These are phyloP conservation scores for Bathelium albidoporum DNA, from an alignment of 495 filamentous ascomycete species.

Conservation along the genomic window DNA sequence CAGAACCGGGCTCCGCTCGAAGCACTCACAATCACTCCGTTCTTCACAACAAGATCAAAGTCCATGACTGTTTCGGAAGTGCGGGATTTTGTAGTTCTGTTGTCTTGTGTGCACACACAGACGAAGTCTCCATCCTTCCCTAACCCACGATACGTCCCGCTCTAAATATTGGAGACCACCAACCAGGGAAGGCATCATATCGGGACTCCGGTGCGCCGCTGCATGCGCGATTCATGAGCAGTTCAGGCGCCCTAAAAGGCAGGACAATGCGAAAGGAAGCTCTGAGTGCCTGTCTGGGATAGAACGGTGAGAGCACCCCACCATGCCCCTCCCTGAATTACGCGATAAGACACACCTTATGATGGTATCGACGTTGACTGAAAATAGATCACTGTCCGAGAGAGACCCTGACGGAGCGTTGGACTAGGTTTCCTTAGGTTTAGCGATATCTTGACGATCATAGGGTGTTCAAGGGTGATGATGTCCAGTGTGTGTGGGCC, in stretches of 20 bases:
- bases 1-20: not conserved
- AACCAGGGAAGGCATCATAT: not conserved
- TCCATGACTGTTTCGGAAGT: conserved; percentile 9
- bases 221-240: not conserved
- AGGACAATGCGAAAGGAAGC: conserved; percentile 6
- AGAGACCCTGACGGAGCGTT: not conserved
- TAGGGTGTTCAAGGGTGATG: not conserved
- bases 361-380: not conserved
- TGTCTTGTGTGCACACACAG: not conserved
- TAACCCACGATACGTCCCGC: not conserved
- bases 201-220: not conserved
- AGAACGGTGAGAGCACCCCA: not conserved
- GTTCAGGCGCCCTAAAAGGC: not conserved
- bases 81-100: not conserved
- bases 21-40: conserved; percentile 15
- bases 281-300: not conserved
- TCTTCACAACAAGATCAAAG: conserved; percentile 16
- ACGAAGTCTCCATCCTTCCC: not conserved
- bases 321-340: not conserved
- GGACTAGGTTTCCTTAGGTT: not conserved
- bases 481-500: too few species aligned
- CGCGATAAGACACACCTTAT: conserved; percentile 1
- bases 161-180: not conserved
- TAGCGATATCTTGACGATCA: not conserved
- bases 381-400: not conserved